A percentile compares a stretch with the other conserved stretches of the same genome.
Evolutionary conservation across 139 green algal species (phyloP).

Genomic region (Chlamydomonas sphaeroides): DNA sequence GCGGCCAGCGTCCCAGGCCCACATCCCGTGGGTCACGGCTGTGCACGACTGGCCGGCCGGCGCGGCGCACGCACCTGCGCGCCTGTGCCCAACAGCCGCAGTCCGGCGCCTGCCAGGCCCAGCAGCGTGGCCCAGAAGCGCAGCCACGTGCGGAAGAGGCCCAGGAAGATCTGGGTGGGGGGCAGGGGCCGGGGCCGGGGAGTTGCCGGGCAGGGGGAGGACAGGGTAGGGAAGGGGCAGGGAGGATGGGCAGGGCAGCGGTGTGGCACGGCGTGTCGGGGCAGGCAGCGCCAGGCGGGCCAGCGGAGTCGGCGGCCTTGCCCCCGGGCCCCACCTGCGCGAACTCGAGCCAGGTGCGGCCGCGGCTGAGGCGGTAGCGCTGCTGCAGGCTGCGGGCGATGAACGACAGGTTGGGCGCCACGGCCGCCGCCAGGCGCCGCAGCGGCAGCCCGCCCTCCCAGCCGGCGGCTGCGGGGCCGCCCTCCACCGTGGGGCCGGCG

Average conservation of each 20-base stretch:
- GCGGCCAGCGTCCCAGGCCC: no score
- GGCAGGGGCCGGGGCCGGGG: neutral
- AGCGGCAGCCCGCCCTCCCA: constrained; percentile 38
- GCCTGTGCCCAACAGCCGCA: constrained; percentile 42
- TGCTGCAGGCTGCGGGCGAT: constrained; percentile 24
- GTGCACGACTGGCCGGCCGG: no score
- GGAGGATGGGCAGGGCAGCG: neutral
- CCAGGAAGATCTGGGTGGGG: constrained; percentile 39
- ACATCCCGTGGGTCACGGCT: no score
- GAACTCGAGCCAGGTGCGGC: constrained; percentile 51
- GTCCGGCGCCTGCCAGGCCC: neutral
- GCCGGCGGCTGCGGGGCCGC: constrained; percentile 8
- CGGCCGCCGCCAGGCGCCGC: constrained; percentile 28
- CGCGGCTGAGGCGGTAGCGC: constrained; percentile 23
- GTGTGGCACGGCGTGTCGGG: no score
- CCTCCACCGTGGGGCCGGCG: neutral
- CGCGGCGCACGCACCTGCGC: no score
- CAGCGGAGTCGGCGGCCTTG: no score
- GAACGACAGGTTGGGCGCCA: neutral
- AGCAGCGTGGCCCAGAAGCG: constrained; percentile 7
- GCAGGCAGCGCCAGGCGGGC: no score
- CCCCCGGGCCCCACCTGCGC: constrained; percentile 1
- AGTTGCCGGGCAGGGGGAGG: no score
- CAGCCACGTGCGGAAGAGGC: constrained; percentile 41
- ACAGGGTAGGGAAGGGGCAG: neutral